Percentiles rank a stretch among this genome's conserved stretches.
Evolutionary conservation across 2,329 filamentous ascomycete species (phyloP).

Genomic region (Ophiostoma tasmaniense): DNA sequence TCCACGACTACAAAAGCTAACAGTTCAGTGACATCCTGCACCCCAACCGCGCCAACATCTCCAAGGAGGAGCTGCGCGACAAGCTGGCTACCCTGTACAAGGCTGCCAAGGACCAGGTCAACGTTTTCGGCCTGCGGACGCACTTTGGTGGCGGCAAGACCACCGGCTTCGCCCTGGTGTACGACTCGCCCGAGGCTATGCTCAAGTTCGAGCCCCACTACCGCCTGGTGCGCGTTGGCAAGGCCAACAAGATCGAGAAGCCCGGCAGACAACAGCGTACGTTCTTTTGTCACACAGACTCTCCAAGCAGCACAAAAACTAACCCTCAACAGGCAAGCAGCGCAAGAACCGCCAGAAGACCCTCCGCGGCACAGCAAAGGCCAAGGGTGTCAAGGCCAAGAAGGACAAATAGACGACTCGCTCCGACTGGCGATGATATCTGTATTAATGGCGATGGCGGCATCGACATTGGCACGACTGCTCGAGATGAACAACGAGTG

Average conservation of each 20-base stretch:
- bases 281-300: conserved; percentile 42
- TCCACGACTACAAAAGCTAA: conserved; percentile 4
- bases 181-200: conserved; percentile 95
- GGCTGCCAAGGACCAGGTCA: conserved; percentile 94
- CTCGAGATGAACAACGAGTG: conserved; percentile 5
- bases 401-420: conserved; percentile 71
- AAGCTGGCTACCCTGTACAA: conserved; percentile 97
- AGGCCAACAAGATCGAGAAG: conserved; percentile 92
- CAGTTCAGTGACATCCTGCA: conserved; percentile 88
- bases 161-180: conserved; percentile 96
- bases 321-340: conserved; percentile 77
- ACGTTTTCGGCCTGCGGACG: conserved; percentile 96
- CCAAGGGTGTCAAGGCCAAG: conserved; percentile 90
- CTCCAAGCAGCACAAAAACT: neutral
- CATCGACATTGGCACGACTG: neutral
- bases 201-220: conserved; percentile 99
- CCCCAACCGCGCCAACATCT: conserved; percentile 95
- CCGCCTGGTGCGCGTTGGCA: conserved; percentile 88
- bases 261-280: conserved; percentile 97
- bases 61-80: conserved; percentile 94
- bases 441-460: neutral
- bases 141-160: conserved; percentile 99
- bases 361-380: conserved; percentile 94
- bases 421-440: conserved; percentile 2
- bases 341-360: conserved; percentile 99